phyloP scores from a whole-genome alignment of 345 rosid genomes.

The Eucalyptus viminalis region DNA sequence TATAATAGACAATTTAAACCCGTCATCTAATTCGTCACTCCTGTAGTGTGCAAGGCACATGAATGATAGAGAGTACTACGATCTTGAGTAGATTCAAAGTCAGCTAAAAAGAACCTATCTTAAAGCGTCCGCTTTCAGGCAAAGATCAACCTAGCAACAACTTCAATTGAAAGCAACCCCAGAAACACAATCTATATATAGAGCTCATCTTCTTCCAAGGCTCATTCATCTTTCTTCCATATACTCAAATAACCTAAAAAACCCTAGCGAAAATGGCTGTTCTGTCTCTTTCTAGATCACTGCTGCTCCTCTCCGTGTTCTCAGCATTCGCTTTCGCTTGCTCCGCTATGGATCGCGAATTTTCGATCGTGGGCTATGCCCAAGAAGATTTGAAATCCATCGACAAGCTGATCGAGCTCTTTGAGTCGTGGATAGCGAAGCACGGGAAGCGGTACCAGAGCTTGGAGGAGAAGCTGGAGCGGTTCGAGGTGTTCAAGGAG shows the following conservation, averaged over 20 bases:
- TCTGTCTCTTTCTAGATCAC: background rate
- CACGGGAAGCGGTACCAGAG: slow-evolving; percentile 46
- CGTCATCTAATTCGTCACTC: background rate
- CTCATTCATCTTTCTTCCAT: background rate
- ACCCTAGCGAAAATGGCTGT: slow-evolving; percentile 19
- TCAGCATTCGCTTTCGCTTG: slow-evolving; percentile 9
- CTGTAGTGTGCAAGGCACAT: background rate
- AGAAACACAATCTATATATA: slow-evolving; percentile 15
- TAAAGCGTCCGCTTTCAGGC: slow-evolving; percentile 17
- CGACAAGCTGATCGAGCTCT: slow-evolving; percentile 48
- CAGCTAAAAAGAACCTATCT: slow-evolving; percentile 24
- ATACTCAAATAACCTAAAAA: background rate
- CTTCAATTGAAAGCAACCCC: slow-evolving; percentile 50
- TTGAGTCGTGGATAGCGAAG: slow-evolving; percentile 64
- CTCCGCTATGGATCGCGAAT: slow-evolving; percentile 39
- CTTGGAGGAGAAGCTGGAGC: slow-evolving; percentile 50
- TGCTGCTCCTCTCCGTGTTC: slow-evolving; percentile 16
- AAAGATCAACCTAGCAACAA: slow-evolving; percentile 1
- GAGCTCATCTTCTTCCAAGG: background rate
- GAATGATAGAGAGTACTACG: background rate
- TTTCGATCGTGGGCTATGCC: slow-evolving; percentile 68
- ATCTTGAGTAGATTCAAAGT: slow-evolving; percentile 24
- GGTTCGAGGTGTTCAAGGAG: slow-evolving; percentile 63
- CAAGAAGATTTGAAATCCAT: slow-evolving; percentile 47
- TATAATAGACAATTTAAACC: background rate